A percentile compares a stretch with the other conserved stretches of the same genome.
phyloP scores from a whole-genome alignment of 2,329 filamentous ascomycete genomes.

The Aspergillus aculeatinus region DNA sequence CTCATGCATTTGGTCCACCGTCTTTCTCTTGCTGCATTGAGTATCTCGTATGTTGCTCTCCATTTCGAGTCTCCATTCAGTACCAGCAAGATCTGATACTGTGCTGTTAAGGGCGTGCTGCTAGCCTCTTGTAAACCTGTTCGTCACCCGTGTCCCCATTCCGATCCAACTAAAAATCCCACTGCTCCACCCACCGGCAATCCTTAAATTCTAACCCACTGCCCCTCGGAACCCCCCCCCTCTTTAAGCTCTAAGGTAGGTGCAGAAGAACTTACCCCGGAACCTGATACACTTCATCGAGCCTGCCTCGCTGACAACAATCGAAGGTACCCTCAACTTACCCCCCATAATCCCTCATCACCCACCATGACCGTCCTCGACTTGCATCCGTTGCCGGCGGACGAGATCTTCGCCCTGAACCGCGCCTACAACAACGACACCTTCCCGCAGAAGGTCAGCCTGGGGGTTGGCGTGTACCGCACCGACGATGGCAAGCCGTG shows the following conservation, averaged over 20 bases:
- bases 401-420: constrained; percentile 87
- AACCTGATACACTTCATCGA: neutral
- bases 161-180: neutral
- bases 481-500: constrained; percentile 94
- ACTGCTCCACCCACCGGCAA: constrained; percentile 4
- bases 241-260: neutral
- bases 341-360: neutral
- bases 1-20: constrained; percentile 11
- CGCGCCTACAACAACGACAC: constrained; percentile 76
- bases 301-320: neutral
- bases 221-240: neutral
- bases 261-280: neutral
- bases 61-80: neutral
- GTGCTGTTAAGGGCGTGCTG: neutral
- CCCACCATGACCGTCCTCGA: constrained; percentile 30
- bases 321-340: neutral
- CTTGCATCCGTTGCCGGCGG: constrained; percentile 83
- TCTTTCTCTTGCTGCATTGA: constrained; percentile 7
- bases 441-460: constrained; percentile 73
- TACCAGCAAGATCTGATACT: neutral
- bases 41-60: neutral
- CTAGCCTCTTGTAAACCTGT: neutral
- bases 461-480: constrained; percentile 87
- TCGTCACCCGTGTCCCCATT: neutral
- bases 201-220: neutral